phyloP scores from a whole-genome alignment of 148 eudicot genomes.

The Nepenthes mirabilis region DNA sequence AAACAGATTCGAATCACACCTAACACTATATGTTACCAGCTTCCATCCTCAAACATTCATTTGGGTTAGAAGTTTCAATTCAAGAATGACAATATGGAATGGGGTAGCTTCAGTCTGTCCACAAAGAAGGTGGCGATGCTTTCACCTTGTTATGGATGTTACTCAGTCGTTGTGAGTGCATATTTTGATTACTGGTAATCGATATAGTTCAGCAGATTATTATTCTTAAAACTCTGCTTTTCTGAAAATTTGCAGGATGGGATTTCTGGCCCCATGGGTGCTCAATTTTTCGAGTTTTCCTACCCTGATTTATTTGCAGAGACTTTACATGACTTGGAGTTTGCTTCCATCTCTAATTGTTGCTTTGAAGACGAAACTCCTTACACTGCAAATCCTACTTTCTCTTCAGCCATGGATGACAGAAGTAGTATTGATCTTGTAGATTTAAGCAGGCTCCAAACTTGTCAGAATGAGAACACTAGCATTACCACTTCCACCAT shows the following conservation, averaged over 20 bases:
- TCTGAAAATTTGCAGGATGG: conserved; percentile 41
- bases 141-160: too few relatives aligned
- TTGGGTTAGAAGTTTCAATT: neutral
- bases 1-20: too few relatives aligned
- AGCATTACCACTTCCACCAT: conserved; percentile 5
- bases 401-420: conserved; percentile 15
- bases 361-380: conserved; percentile 52
- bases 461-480: conserved; percentile 10
- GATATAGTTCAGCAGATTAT: too few relatives aligned
- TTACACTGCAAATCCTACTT: conserved; percentile 22
- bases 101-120: too few relatives aligned
- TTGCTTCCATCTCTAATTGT: conserved; percentile 44
- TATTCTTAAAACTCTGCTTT: neutral
- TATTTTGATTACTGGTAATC: too few relatives aligned
- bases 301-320: conserved; percentile 55
- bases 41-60: neutral
- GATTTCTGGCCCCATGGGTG: conserved; percentile 44
- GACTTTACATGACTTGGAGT: conserved; percentile 53
- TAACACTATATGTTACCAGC: neutral
- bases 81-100: neutral
- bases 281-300: conserved; percentile 48
- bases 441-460: conserved; percentile 11
- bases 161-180: too few relatives aligned
- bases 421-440: conserved; percentile 8
- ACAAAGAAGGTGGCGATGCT: too few relatives aligned